Evolutionary conservation across 768 basidiomycete species (phyloP).

Genomic region (Auriscalpium vulgare): DNA sequence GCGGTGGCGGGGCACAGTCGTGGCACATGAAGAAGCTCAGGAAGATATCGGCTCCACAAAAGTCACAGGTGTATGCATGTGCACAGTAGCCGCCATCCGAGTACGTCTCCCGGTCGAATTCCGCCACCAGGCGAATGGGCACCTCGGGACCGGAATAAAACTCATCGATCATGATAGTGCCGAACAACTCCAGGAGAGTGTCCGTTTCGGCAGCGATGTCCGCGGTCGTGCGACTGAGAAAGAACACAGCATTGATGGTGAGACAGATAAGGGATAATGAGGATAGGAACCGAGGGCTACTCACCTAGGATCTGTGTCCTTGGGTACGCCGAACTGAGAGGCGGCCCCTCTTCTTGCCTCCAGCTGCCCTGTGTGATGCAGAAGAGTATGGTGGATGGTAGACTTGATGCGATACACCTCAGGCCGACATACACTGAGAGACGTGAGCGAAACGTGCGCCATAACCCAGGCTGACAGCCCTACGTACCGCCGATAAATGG

Average conservation of each 20-base stretch:
- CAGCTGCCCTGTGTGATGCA: slow-evolving; percentile 24
- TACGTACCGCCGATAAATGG: slow-evolving; percentile 67
- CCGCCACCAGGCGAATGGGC: slow-evolving; percentile 2
- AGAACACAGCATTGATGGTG: not conserved
- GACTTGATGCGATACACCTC: slow-evolving; percentile 74
- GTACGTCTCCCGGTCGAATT: slow-evolving; percentile 14
- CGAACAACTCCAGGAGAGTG: slow-evolving; percentile 38
- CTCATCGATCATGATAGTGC: slow-evolving; percentile 46
- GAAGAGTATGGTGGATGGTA: slow-evolving; percentile 49
- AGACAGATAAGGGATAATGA: not conserved
- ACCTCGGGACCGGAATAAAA: slow-evolving; percentile 16
- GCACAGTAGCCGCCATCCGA: slow-evolving; percentile 8
- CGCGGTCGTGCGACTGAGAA: no score
- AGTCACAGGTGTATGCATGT: slow-evolving; percentile 50
- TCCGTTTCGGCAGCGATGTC: slow-evolving; percentile 17
- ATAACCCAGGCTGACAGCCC: not conserved
- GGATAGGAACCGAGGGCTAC: no score
- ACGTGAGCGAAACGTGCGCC: not conserved
- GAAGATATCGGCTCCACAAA: slow-evolving; percentile 77
- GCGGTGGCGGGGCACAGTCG: slow-evolving; percentile 25
- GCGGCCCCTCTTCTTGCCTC: not conserved
- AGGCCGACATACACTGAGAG: slow-evolving; percentile 61
- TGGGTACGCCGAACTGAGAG: not conserved
- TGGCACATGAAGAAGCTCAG: slow-evolving; percentile 73
- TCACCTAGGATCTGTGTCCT: not conserved